These are phyloP conservation scores for Serpula lacrymans DNA, from an alignment of 768 basidiomycete genomes.

Conservation along the genomic window DNA sequence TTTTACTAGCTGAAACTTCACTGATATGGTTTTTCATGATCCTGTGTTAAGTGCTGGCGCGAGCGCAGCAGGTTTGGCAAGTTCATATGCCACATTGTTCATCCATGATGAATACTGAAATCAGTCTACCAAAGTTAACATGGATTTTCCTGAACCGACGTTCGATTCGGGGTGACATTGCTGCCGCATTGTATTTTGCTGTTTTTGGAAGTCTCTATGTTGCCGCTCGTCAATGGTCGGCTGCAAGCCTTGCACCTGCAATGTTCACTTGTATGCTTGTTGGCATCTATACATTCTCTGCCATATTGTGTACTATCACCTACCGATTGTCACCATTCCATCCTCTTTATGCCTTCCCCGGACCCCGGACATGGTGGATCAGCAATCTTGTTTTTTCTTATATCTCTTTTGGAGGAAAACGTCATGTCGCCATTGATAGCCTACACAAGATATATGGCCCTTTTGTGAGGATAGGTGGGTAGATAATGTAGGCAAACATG, in stretches of 20 bases:
- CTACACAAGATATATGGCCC: too few species aligned
- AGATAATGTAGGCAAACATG: too few species aligned
- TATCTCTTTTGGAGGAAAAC: too few species aligned
- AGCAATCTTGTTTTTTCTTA: too few species aligned
- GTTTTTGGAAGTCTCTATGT: not conserved
- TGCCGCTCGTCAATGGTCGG: not conserved
- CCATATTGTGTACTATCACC: conserved; percentile 20
- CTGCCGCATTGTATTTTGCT: not conserved
- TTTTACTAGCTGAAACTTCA: too few species aligned
- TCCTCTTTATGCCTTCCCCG: conserved; percentile 14
- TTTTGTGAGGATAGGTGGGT: too few species aligned
- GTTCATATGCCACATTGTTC: too few species aligned
- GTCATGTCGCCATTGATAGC: too few species aligned
- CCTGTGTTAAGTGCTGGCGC: too few species aligned
- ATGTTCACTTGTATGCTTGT: not conserved
- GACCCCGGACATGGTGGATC: too few species aligned
- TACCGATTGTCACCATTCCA: conserved; percentile 19
- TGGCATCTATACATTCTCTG: conserved; percentile 2
- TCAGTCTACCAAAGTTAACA: not conserved
- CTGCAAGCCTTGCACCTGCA: not conserved
- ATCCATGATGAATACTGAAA: not conserved
- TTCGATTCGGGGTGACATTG: not conserved
- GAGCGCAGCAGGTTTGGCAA: too few species aligned
- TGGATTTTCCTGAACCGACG: not conserved
- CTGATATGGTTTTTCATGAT: too few species aligned